Evolutionary conservation across 495 filamentous ascomycete species (phyloP).

Genomic region (Penicillium silybi): DNA sequence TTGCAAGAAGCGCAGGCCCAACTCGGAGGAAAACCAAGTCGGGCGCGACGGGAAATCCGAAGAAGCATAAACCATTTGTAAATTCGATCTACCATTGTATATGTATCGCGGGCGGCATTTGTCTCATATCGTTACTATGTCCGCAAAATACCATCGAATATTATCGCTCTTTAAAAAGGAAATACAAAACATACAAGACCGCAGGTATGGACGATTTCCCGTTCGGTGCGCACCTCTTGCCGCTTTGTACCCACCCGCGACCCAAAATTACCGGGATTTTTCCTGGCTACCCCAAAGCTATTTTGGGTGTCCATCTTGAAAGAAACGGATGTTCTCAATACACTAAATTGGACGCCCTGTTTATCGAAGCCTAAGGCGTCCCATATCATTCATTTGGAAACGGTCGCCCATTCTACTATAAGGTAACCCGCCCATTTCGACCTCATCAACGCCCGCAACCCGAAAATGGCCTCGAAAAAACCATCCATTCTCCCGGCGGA

Average conservation of each 20-base stretch:
- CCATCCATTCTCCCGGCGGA: slow-evolving; percentile 19
- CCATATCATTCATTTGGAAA: neutral
- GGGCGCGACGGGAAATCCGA: slow-evolving; percentile 12
- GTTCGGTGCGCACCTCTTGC: neutral
- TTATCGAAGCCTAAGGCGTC: neutral
- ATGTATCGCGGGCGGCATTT: slow-evolving; percentile 2
- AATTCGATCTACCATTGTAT: neutral
- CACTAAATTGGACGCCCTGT: neutral
- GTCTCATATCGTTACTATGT: neutral
- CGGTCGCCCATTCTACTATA: neutral
- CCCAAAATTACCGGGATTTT: neutral
- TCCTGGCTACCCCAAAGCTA: neutral
- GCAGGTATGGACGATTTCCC: too few species aligned
- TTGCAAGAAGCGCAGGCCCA: slow-evolving; percentile 19
- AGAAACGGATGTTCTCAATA: neutral
- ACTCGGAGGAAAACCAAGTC: slow-evolving; percentile 16
- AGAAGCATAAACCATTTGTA: neutral
- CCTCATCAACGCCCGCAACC: neutral
- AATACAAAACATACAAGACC: too few species aligned
- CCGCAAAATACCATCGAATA: too few species aligned
- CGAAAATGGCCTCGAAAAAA: slow-evolving; percentile 19
- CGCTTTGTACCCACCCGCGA: neutral
- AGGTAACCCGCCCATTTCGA: neutral
- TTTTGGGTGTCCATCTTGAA: neutral
- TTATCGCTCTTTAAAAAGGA: too few species aligned